A percentile compares a stretch with the other conserved stretches of the same genome.
These are phyloP conservation scores for Lactuca saligna DNA, from an alignment of 129 eudicot species.

Conservation along the genomic window DNA sequence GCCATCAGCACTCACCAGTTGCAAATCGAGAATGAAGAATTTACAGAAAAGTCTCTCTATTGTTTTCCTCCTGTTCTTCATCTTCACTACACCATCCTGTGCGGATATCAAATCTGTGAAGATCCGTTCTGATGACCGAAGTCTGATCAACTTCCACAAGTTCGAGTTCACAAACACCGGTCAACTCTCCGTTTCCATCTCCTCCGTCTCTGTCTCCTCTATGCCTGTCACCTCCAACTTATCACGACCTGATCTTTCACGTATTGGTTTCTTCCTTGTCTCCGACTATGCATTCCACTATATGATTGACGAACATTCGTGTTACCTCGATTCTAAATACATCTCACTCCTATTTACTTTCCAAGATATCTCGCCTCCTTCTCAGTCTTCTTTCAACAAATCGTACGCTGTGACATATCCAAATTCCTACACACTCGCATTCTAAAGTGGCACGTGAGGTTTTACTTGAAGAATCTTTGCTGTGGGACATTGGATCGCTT, in stretches of 20 bases:
- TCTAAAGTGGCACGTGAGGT: slow-evolving; percentile 53
- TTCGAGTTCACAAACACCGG: slow-evolving; percentile 97
- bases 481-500: too few relatives aligned
- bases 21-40: slow-evolving; percentile 22
- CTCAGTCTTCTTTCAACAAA: slow-evolving; percentile 51
- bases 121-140: slow-evolving; percentile 65
- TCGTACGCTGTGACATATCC: slow-evolving; percentile 59
- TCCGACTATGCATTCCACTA: slow-evolving; percentile 74
- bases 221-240: slow-evolving; percentile 29
- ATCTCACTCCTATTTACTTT: not conserved
- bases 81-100: slow-evolving; percentile 32
- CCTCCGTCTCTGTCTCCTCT: slow-evolving; percentile 52
- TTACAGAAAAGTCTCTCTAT: slow-evolving; percentile 1
- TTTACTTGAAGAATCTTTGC: slow-evolving; percentile 50
- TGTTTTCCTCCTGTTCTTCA: slow-evolving; percentile 23
- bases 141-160: slow-evolving; percentile 91
- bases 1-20: too few relatives aligned
- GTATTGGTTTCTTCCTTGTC: slow-evolving; percentile 77
- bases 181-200: slow-evolving; percentile 51
- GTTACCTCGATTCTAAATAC: slow-evolving; percentile 72
- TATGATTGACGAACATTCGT: slow-evolving; percentile 64
- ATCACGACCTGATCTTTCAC: slow-evolving; percentile 51
- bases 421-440: slow-evolving; percentile 67
- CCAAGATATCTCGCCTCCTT: slow-evolving; percentile 64
- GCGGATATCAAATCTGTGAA: slow-evolving; percentile 68